phyloP scores from a whole-genome alignment of 1,284 basidiomycete species.

The Melampsora americana region DNA sequence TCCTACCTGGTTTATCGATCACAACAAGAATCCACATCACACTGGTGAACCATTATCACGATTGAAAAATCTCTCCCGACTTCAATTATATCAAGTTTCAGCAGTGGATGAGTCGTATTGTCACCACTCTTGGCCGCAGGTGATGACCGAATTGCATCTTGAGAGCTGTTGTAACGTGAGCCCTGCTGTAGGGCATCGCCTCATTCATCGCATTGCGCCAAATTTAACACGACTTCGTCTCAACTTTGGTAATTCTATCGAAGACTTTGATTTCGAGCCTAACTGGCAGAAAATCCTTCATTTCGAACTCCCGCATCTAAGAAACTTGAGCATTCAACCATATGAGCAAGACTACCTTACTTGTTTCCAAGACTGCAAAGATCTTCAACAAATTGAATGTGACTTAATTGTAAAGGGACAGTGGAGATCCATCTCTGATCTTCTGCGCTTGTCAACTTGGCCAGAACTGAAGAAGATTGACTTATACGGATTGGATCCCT shows the following conservation, averaged over 20 bases:
- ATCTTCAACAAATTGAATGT: background rate
- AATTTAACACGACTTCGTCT: background rate
- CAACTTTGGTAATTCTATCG: background rate
- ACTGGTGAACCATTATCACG: background rate
- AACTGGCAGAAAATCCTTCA: background rate
- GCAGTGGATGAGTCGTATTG: background rate
- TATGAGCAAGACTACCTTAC: background rate
- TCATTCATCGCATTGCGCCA: background rate
- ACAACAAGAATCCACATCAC: background rate
- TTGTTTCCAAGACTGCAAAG: background rate
- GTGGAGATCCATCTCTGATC: background rate
- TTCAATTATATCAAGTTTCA: background rate
- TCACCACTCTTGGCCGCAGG: background rate
- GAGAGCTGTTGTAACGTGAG: background rate
- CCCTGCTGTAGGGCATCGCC: background rate
- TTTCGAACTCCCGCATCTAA: background rate
- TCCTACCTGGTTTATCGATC: background rate
- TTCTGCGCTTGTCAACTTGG: background rate
- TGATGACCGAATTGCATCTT: background rate
- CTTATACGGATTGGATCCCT: background rate
- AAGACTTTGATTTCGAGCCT: background rate
- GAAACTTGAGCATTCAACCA: background rate
- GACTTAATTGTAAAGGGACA: background rate
- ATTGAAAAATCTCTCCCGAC: background rate
- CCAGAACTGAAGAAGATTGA: background rate